Conservation (phyloP, 345 rosid species). For the Eucalyptus polybractea region DNA sequence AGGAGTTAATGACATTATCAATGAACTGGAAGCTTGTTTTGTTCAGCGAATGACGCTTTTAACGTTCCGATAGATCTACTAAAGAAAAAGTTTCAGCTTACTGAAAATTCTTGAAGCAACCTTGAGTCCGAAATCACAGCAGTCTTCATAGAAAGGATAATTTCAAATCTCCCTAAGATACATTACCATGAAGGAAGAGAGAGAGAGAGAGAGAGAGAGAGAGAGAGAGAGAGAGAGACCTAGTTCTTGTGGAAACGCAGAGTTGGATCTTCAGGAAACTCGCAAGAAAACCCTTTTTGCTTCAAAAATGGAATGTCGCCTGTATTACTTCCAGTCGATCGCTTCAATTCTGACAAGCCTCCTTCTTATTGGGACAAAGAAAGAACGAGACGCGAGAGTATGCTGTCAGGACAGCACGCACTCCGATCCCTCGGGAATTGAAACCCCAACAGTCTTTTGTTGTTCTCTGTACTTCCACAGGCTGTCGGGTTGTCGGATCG, state of each 20-base stretch:
- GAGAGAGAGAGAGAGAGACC: not conserved
- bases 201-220: not conserved
- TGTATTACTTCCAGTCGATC: not conserved
- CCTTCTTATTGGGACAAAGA: not conserved
- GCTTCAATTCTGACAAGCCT: not conserved
- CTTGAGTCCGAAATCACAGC: not conserved
- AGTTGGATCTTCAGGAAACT: not conserved
- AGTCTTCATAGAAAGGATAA: not conserved
- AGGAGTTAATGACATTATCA: not conserved
- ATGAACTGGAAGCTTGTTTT: not conserved
- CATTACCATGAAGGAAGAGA: not conserved
- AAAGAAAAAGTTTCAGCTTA: not conserved
- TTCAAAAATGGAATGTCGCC: not conserved
- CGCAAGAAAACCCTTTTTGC: not conserved
- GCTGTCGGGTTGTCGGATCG: conserved; percentile 22
- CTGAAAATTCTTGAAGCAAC: not conserved
- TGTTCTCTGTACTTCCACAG: not conserved
- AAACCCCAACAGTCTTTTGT: not conserved
- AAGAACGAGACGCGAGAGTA: not conserved
- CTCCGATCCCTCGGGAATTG: conserved; percentile 21
- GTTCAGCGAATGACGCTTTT: not conserved
- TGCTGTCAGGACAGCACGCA: not conserved
- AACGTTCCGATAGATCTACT: not conserved
- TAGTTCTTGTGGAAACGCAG: not conserved
- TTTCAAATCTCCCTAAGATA: not conserved